Percentiles rank a stretch among this genome's conserved stretches.
These are phyloP conservation scores for barley (Hordeum vulgare) DNA, from an alignment of 176 grass and related monocot species.

Conservation along the genomic window MorexV3_pseudomolecules_assembly NC_058521.1:597634220-597634719, in stretches of 20 bases:
- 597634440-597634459: not conserved
- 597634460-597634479: not conserved
- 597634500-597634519: too few relatives aligned
- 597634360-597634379: too few relatives aligned
- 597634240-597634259: not conserved
- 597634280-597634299: not conserved
- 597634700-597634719: conserved; percentile 71
- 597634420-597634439: not conserved
- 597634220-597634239: not conserved
- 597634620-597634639: not conserved
- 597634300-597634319: not conserved
- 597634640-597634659: conserved; percentile 67
- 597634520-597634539: not conserved
- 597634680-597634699: conserved; percentile 66
- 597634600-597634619: conserved; percentile 4
- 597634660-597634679: conserved; percentile 51
- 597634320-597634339: not conserved
- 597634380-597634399: too few relatives aligned
- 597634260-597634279: not conserved
- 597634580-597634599: not conserved
- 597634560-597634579: not conserved
- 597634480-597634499: not conserved
- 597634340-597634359: too few relatives aligned
- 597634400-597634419: not conserved
- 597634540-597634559: too few relatives aligned